phyloP scores from a whole-genome alignment of 257 asterid genomes.

The Capsicum pubescens region DNA sequence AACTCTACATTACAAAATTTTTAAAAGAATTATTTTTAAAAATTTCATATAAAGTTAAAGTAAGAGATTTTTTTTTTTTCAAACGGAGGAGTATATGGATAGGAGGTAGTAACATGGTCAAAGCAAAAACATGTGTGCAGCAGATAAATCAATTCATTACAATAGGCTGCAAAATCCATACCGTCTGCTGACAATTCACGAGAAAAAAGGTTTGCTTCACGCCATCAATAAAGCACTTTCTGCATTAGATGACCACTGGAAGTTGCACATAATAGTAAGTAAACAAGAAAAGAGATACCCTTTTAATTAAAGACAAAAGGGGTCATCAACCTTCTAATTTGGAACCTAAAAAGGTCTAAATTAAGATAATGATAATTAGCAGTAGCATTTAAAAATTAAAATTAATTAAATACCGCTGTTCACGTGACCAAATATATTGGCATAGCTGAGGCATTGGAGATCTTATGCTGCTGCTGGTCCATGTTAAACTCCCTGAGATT shows the following conservation, averaged over 20 bases:
- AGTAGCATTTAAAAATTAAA: neutral
- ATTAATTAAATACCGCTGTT: neutral
- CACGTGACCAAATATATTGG: slow-evolving; percentile 90
- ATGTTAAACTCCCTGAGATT: slow-evolving; percentile 70
- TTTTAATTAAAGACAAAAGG: neutral
- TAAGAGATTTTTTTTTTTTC: too few relatives aligned
- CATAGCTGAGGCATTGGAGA: slow-evolving; percentile 51
- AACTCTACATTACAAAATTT: too few relatives aligned
- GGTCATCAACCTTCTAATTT: slow-evolving; percentile 20
- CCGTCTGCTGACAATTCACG: neutral
- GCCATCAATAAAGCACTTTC: neutral
- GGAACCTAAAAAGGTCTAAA: neutral
- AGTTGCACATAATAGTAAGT: neutral
- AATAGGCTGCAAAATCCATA: neutral
- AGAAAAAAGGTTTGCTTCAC: neutral
- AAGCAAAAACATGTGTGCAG: neutral
- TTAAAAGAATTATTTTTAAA: too few relatives aligned
- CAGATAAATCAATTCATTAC: neutral
- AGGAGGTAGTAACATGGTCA: neutral
- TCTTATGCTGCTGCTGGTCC: slow-evolving; percentile 46
- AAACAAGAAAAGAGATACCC: neutral
- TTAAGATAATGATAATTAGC: slow-evolving; percentile 18
- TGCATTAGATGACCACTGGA: neutral
- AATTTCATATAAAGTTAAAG: too few relatives aligned
- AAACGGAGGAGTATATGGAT: too few relatives aligned